A percentile compares a stretch with the other conserved stretches of the same genome.
These are phyloP conservation scores for Fomitopsis schrenkii DNA, from an alignment of 1,284 basidiomycete species.

Conservation along the genomic window DNA sequence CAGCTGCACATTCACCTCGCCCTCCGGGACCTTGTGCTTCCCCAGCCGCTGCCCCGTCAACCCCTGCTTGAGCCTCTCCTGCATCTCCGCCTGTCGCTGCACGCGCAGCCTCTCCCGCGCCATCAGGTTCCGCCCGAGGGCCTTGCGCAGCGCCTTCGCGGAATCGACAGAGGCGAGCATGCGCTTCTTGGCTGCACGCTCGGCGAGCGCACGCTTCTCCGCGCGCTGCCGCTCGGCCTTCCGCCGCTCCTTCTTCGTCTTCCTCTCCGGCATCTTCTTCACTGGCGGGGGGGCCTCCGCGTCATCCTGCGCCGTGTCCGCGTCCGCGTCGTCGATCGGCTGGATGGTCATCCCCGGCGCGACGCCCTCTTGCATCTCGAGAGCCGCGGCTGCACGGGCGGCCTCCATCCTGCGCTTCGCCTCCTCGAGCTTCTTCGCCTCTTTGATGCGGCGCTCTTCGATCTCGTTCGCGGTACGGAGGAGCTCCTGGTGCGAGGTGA, in stretches of 20 bases:
- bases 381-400: conserved; percentile 33
- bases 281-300: conserved; percentile 29
- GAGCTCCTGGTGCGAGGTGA: conserved; percentile 73
- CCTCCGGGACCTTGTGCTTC: conserved; percentile 71
- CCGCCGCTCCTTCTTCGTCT: conserved; percentile 70
- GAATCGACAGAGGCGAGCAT: conserved; percentile 53
- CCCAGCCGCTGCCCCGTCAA: conserved; percentile 70
- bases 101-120: conserved; percentile 39
- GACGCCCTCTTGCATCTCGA: conserved; percentile 21
- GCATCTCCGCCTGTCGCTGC: conserved; percentile 33
- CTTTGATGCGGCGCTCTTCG: conserved; percentile 57
- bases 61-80: conserved; percentile 49
- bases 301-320: conserved; percentile 29
- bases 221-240: conserved; percentile 55
- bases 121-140: conserved; percentile 36
- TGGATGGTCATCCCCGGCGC: conserved; percentile 64
- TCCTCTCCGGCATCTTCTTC: conserved; percentile 53
- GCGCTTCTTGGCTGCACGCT: conserved; percentile 54
- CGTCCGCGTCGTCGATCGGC: conserved; percentile 36
- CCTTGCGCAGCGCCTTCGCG: conserved; percentile 48
- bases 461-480: conserved; percentile 66
- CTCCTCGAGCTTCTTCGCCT: conserved; percentile 53
- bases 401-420: conserved; percentile 48
- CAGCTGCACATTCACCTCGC: conserved; percentile 79
- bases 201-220: conserved; percentile 69